These are phyloP conservation scores for Magnusiomyces fungicola DNA, from an alignment of 1,139 yeast genomes.

Conservation along the genomic window DNA sequence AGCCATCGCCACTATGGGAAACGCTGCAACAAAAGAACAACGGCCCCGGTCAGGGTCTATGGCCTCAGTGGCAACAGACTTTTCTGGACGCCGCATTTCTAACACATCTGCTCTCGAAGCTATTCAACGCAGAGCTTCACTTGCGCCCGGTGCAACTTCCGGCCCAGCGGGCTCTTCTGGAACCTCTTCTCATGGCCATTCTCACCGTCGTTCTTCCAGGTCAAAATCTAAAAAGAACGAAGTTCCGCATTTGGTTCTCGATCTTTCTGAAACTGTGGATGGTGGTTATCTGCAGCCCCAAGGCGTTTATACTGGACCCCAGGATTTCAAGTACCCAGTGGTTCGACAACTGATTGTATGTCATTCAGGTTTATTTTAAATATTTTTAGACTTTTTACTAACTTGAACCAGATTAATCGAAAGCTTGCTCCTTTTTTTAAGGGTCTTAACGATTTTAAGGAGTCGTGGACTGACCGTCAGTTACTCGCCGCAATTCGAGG, in stretches of 20 bases:
- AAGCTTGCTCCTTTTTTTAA: constrained; percentile 83
- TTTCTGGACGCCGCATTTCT: neutral
- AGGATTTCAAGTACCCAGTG: constrained; percentile 65
- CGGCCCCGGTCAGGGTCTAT: neutral
- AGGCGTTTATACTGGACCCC: constrained; percentile 72
- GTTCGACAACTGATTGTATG: constrained; percentile 54
- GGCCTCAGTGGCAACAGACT: neutral
- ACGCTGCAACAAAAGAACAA: constrained; percentile 1
- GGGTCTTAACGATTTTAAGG: constrained; percentile 77
- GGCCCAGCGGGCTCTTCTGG: neutral
- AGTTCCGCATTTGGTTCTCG: constrained; percentile 22
- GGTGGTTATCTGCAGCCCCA: constrained; percentile 62
- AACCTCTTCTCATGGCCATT: neutral
- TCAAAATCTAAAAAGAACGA: neutral
- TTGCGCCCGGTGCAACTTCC: neutral
- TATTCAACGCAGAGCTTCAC: neutral
- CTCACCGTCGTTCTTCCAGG: neutral
- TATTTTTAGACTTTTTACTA: neutral
- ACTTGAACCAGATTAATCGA: constrained; percentile 38
- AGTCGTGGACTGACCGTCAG: constrained; percentile 68
- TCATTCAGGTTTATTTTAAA: neutral
- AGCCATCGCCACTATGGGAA: constrained; percentile 3
- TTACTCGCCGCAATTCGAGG: constrained; percentile 47
- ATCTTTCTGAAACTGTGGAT: constrained; percentile 39
- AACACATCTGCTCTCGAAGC: neutral